Evolutionary conservation across 148 eudicot genomes (phyloP).

Genomic region (Selenicereus undatus): DNA sequence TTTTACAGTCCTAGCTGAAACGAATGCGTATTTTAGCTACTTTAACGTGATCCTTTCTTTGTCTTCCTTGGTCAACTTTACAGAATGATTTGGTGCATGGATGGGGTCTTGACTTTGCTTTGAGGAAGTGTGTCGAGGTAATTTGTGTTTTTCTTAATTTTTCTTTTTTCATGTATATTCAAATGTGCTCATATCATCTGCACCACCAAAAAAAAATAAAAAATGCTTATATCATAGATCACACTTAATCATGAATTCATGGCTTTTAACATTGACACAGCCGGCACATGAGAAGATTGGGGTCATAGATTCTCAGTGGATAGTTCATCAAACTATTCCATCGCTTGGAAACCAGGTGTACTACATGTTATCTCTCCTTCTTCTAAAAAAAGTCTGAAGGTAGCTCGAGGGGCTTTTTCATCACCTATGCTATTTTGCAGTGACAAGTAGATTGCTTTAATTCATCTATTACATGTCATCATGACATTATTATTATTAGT

Average conservation of each 20-base stretch:
- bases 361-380: not conserved
- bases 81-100: slow-evolving; percentile 95
- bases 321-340: slow-evolving; percentile 78
- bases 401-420: no score
- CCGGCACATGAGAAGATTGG: slow-evolving; percentile 93
- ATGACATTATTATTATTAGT: no score
- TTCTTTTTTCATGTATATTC: not conserved
- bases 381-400: not conserved
- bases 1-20: no score
- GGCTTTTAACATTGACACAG: slow-evolving; percentile 4
- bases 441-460: no score
- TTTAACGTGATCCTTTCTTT: not conserved
- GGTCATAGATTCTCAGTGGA: slow-evolving; percentile 85
- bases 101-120: slow-evolving; percentile 95
- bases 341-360: slow-evolving; percentile 80
- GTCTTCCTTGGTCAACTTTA: not conserved
- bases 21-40: not conserved
- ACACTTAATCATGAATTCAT: not conserved
- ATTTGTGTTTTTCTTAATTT: not conserved
- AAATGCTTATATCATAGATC: not conserved
- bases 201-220: no score
- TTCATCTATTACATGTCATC: no score
- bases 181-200: not conserved
- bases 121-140: slow-evolving; percentile 81
- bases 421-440: not conserved